Evolutionary conservation across 2,329 filamentous ascomycete species (phyloP), one percentile per base, ranked within the genome.

Genomic region (Coniochaeta pulveracea): DNA sequence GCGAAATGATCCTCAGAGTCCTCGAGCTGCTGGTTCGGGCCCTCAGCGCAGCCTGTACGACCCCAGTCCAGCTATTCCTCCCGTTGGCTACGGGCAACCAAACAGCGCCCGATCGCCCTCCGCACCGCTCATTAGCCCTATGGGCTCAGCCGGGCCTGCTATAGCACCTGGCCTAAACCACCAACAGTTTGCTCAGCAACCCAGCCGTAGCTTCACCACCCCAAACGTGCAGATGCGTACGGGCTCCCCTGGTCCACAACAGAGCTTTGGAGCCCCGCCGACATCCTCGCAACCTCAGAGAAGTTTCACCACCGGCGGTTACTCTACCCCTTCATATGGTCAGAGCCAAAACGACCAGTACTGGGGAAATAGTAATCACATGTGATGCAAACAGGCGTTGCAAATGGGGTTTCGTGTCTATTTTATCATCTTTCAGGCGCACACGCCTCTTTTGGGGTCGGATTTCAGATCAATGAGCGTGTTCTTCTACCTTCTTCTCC

Each of bases 141-240:
- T 34, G 15, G 33, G 23, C 28, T 21, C 30, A 19, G 35, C 19
- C 18, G 25, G 28, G 19, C 28, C 28, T 21, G 28, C 28, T 12
- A 9, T 21, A 19, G 18, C 28, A 10, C 11, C 28, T 12, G 43
- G 47, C 3, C 10, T 43, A 15, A 43, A 36, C 12, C 41, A 36
- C 5, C 37, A 40, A 19, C 46, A 40, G 25, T 42, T 41, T 12
- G 26, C 39, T 21, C 38, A 39, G 14, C 32, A 36, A 5, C 37
- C 40, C 8, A 44, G 47, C 29, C 47, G 48, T 17, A 49, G 42
- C 35, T 51, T 47, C 34, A 47, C 52, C 10, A 43, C 37, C 10
- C 52, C 48, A 11, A 40, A 41, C 19, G 41, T 42, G 5, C 40
- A 47, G 18, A 48, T 48, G 38, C 45, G 48, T 17, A 36, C 39